A percentile compares a stretch with the other conserved stretches of the same genome.
phyloP scores from a whole-genome alignment of 1,139 yeast species.

The Taphrina pruni region DNA sequence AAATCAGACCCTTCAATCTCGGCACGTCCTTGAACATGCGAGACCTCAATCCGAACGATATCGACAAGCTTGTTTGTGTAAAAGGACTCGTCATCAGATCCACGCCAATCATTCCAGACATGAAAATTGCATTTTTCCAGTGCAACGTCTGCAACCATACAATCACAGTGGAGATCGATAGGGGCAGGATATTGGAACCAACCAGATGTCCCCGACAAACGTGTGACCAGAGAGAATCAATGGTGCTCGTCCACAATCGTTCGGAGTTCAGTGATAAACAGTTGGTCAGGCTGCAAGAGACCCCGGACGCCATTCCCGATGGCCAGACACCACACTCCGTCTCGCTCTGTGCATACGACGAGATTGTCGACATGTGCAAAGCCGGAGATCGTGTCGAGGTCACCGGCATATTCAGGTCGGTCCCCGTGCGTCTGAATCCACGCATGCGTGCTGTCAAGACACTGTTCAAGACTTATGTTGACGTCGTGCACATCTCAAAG shows the following conservation, averaged over 20 bases:
- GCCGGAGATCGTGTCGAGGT: constrained; percentile 98
- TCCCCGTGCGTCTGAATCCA: constrained; percentile 87
- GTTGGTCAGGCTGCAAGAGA: constrained; percentile 90
- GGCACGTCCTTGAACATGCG: constrained; percentile 71
- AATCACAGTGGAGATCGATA: constrained; percentile 85
- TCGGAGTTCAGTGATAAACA: constrained; percentile 94
- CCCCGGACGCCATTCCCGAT: constrained; percentile 97
- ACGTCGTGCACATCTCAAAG: constrained; percentile 89
- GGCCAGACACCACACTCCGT: constrained; percentile 99
- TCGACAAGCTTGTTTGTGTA: constrained; percentile 87
- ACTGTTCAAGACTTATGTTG: constrained; percentile 88
- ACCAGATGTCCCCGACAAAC: constrained; percentile 85
- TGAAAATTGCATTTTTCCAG: constrained; percentile 95
- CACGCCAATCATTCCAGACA: constrained; percentile 93
- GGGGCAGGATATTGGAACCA: constrained; percentile 95
- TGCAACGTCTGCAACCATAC: constrained; percentile 96
- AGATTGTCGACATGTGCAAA: constrained; percentile 87
- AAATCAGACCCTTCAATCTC: constrained; percentile 76
- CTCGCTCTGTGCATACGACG: constrained; percentile 92
- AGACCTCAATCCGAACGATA: constrained; percentile 87
- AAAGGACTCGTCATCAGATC: constrained; percentile 90
- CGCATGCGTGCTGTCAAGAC: constrained; percentile 82
- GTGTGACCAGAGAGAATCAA: constrained; percentile 84
- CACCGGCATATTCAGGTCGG: constrained; percentile 91
- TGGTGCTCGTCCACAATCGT: constrained; percentile 89